These are phyloP conservation scores for Taphrina deformans DNA, from an alignment of 1,139 yeast genomes.

Conservation along the genomic window DNA sequence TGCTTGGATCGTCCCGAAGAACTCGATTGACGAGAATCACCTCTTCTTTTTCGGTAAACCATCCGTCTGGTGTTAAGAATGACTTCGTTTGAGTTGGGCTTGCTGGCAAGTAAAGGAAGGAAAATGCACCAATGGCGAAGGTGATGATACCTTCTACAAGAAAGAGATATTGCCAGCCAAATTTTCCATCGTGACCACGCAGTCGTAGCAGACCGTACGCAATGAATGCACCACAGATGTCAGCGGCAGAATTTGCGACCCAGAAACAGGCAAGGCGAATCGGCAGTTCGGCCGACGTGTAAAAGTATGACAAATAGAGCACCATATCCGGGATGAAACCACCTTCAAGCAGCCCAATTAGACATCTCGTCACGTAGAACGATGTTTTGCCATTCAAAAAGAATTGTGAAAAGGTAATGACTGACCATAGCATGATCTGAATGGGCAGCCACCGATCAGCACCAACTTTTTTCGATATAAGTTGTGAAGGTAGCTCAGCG, in stretches of 20 bases:
- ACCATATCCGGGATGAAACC: slow-evolving; percentile 51
- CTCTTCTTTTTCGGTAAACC: slow-evolving; percentile 61
- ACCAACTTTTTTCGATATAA: slow-evolving; percentile 55
- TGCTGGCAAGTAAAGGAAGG: slow-evolving; percentile 59
- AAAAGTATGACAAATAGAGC: slow-evolving; percentile 54
- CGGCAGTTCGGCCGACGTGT: slow-evolving; percentile 41
- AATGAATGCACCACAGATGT: slow-evolving; percentile 46
- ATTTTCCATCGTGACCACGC: slow-evolving; percentile 47
- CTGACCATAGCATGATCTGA: slow-evolving; percentile 55
- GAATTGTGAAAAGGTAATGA: slow-evolving; percentile 53
- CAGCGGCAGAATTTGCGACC: slow-evolving; percentile 45
- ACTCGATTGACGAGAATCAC: slow-evolving; percentile 61
- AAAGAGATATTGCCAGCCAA: slow-evolving; percentile 64
- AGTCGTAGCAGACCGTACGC: slow-evolving; percentile 53
- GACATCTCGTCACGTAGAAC: slow-evolving; percentile 46
- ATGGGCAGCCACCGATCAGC: slow-evolving; percentile 59
- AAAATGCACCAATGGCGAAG: slow-evolving; percentile 52
- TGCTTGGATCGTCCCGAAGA: slow-evolving; percentile 64
- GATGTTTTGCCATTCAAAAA: slow-evolving; percentile 47
- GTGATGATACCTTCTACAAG: slow-evolving; percentile 59
- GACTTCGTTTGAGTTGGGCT: slow-evolving; percentile 58
- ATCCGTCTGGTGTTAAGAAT: slow-evolving; percentile 55
- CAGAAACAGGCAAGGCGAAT: slow-evolving; percentile 55
- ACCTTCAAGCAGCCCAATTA: slow-evolving; percentile 26
- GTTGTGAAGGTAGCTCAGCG: slow-evolving; percentile 58